Conservation (phyloP, 2,329 filamentous ascomycete species). For the Pestalotiopsis sp. region DNA sequence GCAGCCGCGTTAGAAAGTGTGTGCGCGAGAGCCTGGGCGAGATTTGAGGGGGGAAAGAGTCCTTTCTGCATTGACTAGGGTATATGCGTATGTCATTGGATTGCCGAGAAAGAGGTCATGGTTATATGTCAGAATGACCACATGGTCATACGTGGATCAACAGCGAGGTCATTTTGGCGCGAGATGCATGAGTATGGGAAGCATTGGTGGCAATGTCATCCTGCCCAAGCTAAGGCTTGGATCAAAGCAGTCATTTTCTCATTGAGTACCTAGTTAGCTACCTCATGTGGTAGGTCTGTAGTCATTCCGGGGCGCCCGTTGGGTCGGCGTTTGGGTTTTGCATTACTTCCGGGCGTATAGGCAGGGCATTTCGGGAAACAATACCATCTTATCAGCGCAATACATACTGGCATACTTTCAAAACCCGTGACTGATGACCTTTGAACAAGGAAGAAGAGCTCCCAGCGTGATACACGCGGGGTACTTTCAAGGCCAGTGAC, state of each 20-base stretch:
- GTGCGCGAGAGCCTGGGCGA: constrained; percentile 83
- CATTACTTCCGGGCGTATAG: neutral
- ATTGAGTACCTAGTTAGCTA: neutral
- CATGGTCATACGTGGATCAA: neutral
- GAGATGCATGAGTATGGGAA: neutral
- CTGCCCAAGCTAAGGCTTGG: neutral
- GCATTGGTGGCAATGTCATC: neutral
- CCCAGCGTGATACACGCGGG: neutral
- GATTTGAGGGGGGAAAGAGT: constrained; percentile 44
- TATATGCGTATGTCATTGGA: neutral
- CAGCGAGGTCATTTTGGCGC: neutral
- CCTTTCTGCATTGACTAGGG: neutral
- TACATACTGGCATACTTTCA: neutral
- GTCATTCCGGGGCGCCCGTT: neutral
- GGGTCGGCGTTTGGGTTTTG: neutral
- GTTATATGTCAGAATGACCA: neutral
- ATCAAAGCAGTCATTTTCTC: neutral
- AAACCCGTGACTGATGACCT: neutral
- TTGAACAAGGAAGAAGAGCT: neutral
- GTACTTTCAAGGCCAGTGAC: neutral
- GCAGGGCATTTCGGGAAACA: neutral
- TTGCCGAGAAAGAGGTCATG: neutral
- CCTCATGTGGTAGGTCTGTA: no score
- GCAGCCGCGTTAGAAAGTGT: constrained; percentile 75
- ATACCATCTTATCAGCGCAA: neutral